A percentile compares a stretch with the other conserved stretches of the same genome.
These are phyloP conservation scores for Casuarina equisetifolia DNA, from an alignment of 306 rosid genomes.

Conservation along the genomic window DNA sequence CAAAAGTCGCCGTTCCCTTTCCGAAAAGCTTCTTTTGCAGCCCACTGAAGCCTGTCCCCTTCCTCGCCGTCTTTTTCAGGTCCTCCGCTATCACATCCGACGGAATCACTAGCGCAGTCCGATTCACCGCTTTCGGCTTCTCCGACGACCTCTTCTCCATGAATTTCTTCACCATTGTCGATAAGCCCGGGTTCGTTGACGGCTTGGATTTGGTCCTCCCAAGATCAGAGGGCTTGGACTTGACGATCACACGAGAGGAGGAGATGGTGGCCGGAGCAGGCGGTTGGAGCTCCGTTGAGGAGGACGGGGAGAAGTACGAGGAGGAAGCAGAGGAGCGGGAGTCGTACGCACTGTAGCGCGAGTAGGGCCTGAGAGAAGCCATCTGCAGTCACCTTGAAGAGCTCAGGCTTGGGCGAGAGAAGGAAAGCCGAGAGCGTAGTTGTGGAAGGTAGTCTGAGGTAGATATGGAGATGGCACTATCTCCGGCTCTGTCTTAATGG, in stretches of 20 bases:
- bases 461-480: constrained; percentile 27
- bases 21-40: constrained; percentile 77
- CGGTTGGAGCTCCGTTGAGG: constrained; percentile 57
- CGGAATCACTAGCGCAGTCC: constrained; percentile 53
- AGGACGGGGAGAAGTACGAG: constrained; percentile 72
- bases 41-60: constrained; percentile 49
- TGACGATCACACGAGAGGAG: constrained; percentile 66
- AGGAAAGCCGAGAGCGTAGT: constrained; percentile 4
- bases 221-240: constrained; percentile 49
- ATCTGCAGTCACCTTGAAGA: constrained; percentile 13
- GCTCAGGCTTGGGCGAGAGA: background rate
- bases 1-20: constrained; percentile 32
- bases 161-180: constrained; percentile 70
- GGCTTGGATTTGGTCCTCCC: constrained; percentile 30
- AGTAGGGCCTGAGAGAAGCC: constrained; percentile 60
- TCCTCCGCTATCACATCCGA: constrained; percentile 61
- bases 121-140: constrained; percentile 36
- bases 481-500: constrained; percentile 17
- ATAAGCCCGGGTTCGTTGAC: constrained; percentile 64
- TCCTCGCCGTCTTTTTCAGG: constrained; percentile 69
- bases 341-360: constrained; percentile 82
- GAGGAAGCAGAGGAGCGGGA: constrained; percentile 78
- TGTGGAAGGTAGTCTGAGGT: constrained; percentile 6
- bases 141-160: constrained; percentile 54
- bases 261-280: constrained; percentile 7